These are phyloP conservation scores for Lolium perenne DNA, from an alignment of 176 grass and related monocot species.

Conservation along the genomic window DNA sequence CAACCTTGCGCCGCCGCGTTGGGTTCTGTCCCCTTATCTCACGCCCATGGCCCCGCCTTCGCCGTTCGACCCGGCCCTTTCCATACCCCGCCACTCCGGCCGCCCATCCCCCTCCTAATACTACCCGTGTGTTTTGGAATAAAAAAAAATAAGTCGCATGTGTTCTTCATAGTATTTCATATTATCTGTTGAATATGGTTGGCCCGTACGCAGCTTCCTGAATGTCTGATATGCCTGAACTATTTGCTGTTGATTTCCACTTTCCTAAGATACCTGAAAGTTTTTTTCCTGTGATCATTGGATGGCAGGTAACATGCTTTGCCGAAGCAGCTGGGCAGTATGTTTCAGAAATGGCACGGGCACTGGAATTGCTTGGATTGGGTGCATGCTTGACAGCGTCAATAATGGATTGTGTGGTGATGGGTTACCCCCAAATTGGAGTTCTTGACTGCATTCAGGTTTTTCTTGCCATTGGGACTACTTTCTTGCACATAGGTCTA, in stretches of 20 bases:
- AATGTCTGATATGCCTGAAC: constrained; percentile 7
- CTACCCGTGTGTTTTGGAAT: background rate
- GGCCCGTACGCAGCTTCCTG: background rate
- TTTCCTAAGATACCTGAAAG: background rate
- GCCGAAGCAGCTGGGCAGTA: constrained; percentile 93
- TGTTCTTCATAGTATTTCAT: constrained; percentile 3
- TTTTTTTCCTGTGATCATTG: background rate
- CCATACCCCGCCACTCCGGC: too few relatives aligned
- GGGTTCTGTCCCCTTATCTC: too few relatives aligned
- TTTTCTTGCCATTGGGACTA: background rate
- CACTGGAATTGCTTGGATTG: constrained; percentile 74
- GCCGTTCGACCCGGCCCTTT: too few relatives aligned
- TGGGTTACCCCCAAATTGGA: constrained; percentile 87
- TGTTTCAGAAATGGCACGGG: constrained; percentile 81
- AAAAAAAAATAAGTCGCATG: background rate
- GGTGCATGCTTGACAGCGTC: constrained; percentile 89
- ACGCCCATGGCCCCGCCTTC: too few relatives aligned
- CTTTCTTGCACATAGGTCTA: constrained; percentile 3
- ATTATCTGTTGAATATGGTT: background rate
- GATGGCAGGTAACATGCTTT: constrained; percentile 86
- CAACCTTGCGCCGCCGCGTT: too few relatives aligned
- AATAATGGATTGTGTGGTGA: constrained; percentile 84
- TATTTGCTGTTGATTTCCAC: constrained; percentile 8
- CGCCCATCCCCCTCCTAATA: too few relatives aligned
- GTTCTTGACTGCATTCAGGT: constrained; percentile 85